These are phyloP conservation scores for Gossypium rotundifolium DNA, from an alignment of 345 rosid genomes.

Conservation along the genomic window DNA sequence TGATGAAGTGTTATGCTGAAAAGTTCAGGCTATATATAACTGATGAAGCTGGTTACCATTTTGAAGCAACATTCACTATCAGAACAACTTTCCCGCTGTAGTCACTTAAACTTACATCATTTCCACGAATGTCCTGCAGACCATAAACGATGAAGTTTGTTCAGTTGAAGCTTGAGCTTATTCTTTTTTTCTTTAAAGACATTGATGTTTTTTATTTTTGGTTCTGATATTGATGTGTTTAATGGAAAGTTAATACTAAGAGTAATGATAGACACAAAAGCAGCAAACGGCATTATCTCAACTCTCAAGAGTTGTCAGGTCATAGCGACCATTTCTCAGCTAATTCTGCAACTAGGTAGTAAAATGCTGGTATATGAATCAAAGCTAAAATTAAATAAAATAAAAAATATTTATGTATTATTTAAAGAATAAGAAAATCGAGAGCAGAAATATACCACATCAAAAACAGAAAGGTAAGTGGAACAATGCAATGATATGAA, in stretches of 20 bases:
- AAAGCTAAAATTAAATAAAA: too few species aligned
- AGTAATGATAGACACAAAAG: not conserved
- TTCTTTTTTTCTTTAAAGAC: not conserved
- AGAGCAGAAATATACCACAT: too few species aligned
- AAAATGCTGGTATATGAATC: too few species aligned
- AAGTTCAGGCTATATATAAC: not conserved
- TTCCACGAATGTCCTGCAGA: constrained; percentile 74
- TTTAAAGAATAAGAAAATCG: too few species aligned
- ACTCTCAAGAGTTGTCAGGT: too few species aligned
- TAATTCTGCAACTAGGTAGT: too few species aligned
- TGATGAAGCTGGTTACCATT: constrained; percentile 47
- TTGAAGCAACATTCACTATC: constrained; percentile 87
- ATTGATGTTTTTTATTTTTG: too few species aligned
- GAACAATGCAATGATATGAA: too few species aligned
- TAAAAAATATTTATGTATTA: too few species aligned
- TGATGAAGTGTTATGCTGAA: not conserved
- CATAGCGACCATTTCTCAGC: too few species aligned
- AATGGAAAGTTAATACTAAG: not conserved
- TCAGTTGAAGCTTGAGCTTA: not conserved
- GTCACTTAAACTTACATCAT: constrained; percentile 54
- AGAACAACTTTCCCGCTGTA: constrained; percentile 81
- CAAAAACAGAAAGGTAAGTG: not conserved
- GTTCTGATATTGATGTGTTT: not conserved
- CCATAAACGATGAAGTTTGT: not conserved
- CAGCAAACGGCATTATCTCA: too few species aligned